Conservation (phyloP, 2,329 filamentous ascomycete genomes). For the Nigrograna mackinnonii region DNA sequence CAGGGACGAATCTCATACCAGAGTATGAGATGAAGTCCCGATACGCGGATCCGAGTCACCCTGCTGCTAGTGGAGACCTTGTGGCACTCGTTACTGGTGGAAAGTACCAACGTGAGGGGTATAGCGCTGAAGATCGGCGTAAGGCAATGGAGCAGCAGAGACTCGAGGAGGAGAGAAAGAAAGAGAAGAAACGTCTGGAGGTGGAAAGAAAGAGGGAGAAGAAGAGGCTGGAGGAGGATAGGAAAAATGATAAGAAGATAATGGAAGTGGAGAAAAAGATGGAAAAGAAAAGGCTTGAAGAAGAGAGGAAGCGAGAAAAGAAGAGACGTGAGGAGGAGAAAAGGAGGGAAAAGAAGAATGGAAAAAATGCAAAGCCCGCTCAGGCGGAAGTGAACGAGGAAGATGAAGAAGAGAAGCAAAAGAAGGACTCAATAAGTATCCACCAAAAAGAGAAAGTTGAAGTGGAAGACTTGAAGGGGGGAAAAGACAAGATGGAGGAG, state of each 20-base stretch:
- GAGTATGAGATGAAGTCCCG: slow-evolving; percentile 45
- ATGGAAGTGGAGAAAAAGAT: not conserved
- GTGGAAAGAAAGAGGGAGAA: not conserved
- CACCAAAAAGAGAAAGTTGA: too few relatives aligned
- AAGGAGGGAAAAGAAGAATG: not conserved
- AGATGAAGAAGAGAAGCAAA: not conserved
- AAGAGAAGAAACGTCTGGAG: not conserved
- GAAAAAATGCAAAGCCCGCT: not conserved
- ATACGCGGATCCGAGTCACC: slow-evolving; percentile 55
- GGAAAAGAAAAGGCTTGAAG: not conserved
- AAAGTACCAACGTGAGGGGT: not conserved
- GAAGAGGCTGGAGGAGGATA: not conserved
- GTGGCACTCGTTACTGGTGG: slow-evolving; percentile 10
- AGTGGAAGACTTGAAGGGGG: too few relatives aligned
- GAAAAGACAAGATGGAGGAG: not conserved
- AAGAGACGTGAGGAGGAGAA: not conserved
- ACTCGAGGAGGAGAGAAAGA: not conserved
- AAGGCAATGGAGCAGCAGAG: too few relatives aligned
- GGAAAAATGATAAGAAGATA: not conserved
- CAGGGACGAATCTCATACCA: not conserved
- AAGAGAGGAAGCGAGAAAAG: not conserved
- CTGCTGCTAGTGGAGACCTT: slow-evolving; percentile 48
- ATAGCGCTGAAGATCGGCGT: too few relatives aligned
- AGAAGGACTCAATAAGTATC: not conserved
- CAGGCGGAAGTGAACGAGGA: not conserved